A percentile compares a stretch with the other conserved stretches of the same genome.
Evolutionary conservation across 495 filamentous ascomycete species (phyloP).

Genomic region (Neurospora cerealis): DNA sequence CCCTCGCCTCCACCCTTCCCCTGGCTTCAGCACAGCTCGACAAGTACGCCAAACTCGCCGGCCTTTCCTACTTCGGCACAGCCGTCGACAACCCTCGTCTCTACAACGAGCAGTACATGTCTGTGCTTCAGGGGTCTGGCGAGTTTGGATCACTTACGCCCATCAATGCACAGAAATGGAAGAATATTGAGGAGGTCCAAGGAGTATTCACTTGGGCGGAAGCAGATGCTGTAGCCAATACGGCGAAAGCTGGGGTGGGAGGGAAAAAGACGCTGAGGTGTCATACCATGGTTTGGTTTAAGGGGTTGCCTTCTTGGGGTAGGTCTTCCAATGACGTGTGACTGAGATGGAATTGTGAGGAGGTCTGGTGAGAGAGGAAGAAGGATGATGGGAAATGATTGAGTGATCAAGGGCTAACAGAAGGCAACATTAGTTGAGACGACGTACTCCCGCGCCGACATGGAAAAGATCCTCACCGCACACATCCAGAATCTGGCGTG

Average conservation of each 20-base stretch:
- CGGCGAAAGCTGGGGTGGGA: constrained; percentile 33
- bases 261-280: constrained; percentile 36
- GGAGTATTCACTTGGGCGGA: constrained; percentile 37
- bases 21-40: constrained; percentile 24
- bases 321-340: not conserved
- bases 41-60: constrained; percentile 37
- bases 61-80: constrained; percentile 46
- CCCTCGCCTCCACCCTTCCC: not conserved
- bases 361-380: not conserved
- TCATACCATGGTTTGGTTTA: constrained; percentile 50
- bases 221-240: constrained; percentile 36
- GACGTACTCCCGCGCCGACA: not conserved
- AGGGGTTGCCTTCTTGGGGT: constrained; percentile 46
- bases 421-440: not conserved
- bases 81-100: constrained; percentile 47
- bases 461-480: not conserved
- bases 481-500: constrained; percentile 39
- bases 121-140: constrained; percentile 24
- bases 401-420: not conserved
- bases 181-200: constrained; percentile 22
- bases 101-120: constrained; percentile 38
- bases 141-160: constrained; percentile 49
- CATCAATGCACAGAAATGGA: constrained; percentile 44
- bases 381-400: not conserved
- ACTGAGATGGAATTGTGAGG: too few species aligned